Base-by-base conservation (phyloP, 441 rosid species). In the Erodium moschatum region DNA sequence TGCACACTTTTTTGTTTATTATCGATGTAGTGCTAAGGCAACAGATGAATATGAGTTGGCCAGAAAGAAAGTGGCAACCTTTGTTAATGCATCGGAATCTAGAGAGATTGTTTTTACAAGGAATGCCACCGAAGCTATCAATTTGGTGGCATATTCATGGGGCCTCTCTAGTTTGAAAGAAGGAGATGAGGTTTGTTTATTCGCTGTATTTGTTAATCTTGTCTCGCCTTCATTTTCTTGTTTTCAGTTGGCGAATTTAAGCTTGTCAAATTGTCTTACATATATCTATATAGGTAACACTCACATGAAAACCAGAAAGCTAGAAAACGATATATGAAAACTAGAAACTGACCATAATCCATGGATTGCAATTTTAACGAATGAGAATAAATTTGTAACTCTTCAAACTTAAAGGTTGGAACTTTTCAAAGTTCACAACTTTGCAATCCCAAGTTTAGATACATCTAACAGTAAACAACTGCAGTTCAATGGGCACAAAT, bases 91-190 rank as follows among this genome's bases (percentile, higher is more conserved):
- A 1, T 67, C 81, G 0, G 93, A 89, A 20, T 72, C 85, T 64
- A 68, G 78, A 74, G 95, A 93, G 82, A 88, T 93, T 74, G 84
- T 93, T 61, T 89, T 93, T 75, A 93, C 98, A 0, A 89, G 85
- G 76, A 89, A 93, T 76, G 97, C 98, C 1, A 91, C 98, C n/a
- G 98, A 93, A 80, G 98, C 98, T 60, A 87, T 93, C 74, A 91
- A 93, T 85, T 82, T 93, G 33, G 95, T 91, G 0, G 95, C 97
- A 27, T 76, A 89, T 60, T 77, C 95, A 0, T 89, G 96, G 98
- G 98, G 96, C 58, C 85, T 87, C n/a, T 74, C 79, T 0, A 91
- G 89, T 70, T 82, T 93, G 42, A 85, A 84, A 70, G 77, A 84
- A 18, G 90, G 86, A 29, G 91, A 93, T 68, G 97, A 93, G 96